Base-by-base conservation (phyloP, 148 eudicot genomes). In the Heliamphora exappendiculata region DNA sequence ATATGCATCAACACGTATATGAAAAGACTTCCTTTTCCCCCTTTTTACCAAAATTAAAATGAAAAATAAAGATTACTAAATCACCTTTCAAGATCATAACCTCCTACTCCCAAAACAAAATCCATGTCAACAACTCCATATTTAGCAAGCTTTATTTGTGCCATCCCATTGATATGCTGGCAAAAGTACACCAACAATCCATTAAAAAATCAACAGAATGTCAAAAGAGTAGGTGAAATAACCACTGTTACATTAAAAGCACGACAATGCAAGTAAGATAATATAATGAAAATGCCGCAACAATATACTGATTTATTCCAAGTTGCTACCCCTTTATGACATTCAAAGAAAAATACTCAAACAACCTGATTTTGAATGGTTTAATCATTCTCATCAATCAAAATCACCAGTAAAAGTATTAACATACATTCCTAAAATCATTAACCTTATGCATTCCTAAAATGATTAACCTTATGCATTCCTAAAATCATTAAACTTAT, bases 61-160 rank as follows among this genome's bases (percentile, higher is more conserved):
- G 26, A 45, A 34, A 29, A 29, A 11, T 49, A 73, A 22, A 53
- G 41, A 45, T 20, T 1, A 33, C 54, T 36, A 37, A 22, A 71
- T 69, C 51, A 93, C 98, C 93, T 94, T 78, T 94, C 98, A 79
- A 94, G 97, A 85, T 94, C 98, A 85, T 91, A 94, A 75, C 98
- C 98, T 75, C 98, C 98, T 51, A 94, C 82, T 77, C 98, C 98
- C 79, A 94, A 70, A 81, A 94, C 95, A 82, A 91, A 94, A 80
- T 90, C 91, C 91, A 91, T 88, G 77, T 94, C 97, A 36, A 94
- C 97, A 73, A 50, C 79, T 47, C 98, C 97, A 64, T 87, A 81
- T 77, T 89, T 90, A 57, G 98, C 97, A 24, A 66, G 80, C 87
- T 86, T 86, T 76, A 90, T 82, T 81, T 85, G 90, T 78, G 98